Evolutionary conservation across 1,284 basidiomycete genomes (phyloP).

Genomic region (Ustilago vetiveriae): DNA sequence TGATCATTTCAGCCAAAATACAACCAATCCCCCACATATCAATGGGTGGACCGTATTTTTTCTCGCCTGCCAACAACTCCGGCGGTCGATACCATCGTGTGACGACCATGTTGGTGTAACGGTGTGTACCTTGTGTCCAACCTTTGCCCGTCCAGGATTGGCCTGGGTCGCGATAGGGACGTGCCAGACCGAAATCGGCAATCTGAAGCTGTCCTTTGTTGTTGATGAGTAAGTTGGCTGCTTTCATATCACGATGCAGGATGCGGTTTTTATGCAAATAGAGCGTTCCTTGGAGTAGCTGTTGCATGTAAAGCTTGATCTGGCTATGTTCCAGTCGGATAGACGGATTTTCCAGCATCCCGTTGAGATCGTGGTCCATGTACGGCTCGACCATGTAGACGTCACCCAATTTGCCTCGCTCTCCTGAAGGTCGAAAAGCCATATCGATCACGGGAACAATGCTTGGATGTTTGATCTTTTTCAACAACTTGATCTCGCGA

Average conservation of each 20-base stretch:
- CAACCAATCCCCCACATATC: constrained; percentile 99
- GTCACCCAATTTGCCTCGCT: constrained; percentile 71
- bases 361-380: constrained; percentile 98
- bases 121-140: constrained; percentile 51
- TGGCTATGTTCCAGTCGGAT: constrained; percentile 68
- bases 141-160: constrained; percentile 54
- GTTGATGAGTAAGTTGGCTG: constrained; percentile 93
- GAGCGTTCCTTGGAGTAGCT: constrained; percentile 90
- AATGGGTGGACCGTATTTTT: constrained; percentile 88
- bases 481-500: constrained; percentile 97
- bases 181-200: constrained; percentile 95
- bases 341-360: constrained; percentile 75
- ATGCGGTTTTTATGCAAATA: constrained; percentile 98
- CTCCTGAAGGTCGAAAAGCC: constrained; percentile 71
- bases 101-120: constrained; percentile 98
- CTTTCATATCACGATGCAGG: constrained; percentile 97
- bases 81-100: constrained; percentile 98
- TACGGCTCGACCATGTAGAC: constrained; percentile 98
- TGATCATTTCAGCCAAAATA: constrained; percentile 95
- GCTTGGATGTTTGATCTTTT: constrained; percentile 83
- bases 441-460: constrained; percentile 91
- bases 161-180: constrained; percentile 69
- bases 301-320: constrained; percentile 95
- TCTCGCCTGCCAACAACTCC: constrained; percentile 87
- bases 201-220: constrained; percentile 73